Evolutionary conservation across 495 filamentous ascomycete genomes (phyloP).

Genomic region (Penicillium canescens): DNA sequence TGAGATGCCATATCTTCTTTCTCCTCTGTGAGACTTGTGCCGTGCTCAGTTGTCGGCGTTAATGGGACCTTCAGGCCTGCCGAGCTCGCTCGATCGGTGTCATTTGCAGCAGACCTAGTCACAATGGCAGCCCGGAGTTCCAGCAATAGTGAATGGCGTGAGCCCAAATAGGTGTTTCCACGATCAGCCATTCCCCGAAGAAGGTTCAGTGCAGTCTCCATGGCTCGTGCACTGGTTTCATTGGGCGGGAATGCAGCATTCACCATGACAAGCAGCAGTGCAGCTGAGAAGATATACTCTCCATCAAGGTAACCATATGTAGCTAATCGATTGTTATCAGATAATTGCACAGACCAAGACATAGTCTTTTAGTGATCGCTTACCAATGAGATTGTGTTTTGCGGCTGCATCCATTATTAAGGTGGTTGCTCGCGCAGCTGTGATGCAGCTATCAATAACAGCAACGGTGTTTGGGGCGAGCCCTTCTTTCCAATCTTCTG

Average conservation of each 20-base stretch:
- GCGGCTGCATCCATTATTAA: constrained; percentile 47
- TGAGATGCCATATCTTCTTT: background rate
- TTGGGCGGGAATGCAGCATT: constrained; percentile 47
- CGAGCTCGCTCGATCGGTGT: background rate
- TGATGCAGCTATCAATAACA: constrained; percentile 50
- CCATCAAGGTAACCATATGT: constrained; percentile 54
- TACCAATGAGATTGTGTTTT: constrained; percentile 46
- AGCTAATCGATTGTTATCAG: constrained; percentile 21
- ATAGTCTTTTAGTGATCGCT: background rate
- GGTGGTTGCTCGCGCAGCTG: constrained; percentile 46
- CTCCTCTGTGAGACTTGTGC: background rate
- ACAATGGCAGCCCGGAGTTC: constrained; percentile 33
- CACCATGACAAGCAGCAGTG: constrained; percentile 50
- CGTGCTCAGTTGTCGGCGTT: constrained; percentile 19
- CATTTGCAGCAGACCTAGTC: constrained; percentile 11
- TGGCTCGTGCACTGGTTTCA: constrained; percentile 35
- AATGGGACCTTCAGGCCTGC: constrained; percentile 3
- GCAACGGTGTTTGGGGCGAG: constrained; percentile 42
- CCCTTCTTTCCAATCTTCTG: constrained; percentile 42
- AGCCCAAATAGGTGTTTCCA: constrained; percentile 45
- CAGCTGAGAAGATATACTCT: constrained; percentile 50
- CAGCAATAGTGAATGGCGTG: constrained; percentile 42
- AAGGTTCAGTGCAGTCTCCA: constrained; percentile 43
- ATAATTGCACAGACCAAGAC: background rate
- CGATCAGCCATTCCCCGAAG: constrained; percentile 48